Evolutionary conservation across 495 filamentous ascomycete genomes (phyloP).

Genomic region (Copromyces sp.): DNA sequence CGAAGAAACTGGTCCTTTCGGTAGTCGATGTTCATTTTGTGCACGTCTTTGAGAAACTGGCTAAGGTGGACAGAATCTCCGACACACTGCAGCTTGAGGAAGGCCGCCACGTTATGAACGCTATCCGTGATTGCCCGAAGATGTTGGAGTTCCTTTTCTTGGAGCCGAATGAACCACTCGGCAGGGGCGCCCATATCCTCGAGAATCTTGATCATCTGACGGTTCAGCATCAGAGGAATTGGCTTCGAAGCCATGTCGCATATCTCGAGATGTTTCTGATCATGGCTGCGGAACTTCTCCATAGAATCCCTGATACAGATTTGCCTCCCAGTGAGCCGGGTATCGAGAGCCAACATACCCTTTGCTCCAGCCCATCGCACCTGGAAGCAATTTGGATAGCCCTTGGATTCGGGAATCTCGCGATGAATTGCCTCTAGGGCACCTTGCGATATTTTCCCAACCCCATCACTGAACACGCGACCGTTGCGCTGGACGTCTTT

Average conservation of each 20-base stretch:
- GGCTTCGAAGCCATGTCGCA: slow-evolving; percentile 57
- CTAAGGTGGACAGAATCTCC: slow-evolving; percentile 45
- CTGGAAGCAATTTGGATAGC: slow-evolving; percentile 55
- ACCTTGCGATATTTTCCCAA: slow-evolving; percentile 56
- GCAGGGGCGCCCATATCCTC: slow-evolving; percentile 54
- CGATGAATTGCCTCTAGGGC: slow-evolving; percentile 45
- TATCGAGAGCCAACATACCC: slow-evolving; percentile 62
- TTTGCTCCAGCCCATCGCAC: slow-evolving; percentile 63
- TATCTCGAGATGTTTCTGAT: slow-evolving; percentile 54
- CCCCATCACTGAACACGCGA: slow-evolving; percentile 68
- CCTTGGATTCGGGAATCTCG: slow-evolving; percentile 29
- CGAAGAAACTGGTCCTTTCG: slow-evolving; percentile 55
- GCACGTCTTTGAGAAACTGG: slow-evolving; percentile 45
- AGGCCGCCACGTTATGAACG: slow-evolving; percentile 48
- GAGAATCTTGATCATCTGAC: slow-evolving; percentile 70
- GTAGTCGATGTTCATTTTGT: slow-evolving; percentile 48
- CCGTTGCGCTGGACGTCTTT: slow-evolving; percentile 30
- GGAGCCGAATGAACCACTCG: slow-evolving; percentile 50
- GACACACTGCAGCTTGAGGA: slow-evolving; percentile 47
- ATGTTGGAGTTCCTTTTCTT: slow-evolving; percentile 43
- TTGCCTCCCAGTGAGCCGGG: slow-evolving; percentile 38
- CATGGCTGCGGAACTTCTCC: slow-evolving; percentile 59
- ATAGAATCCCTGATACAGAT: slow-evolving; percentile 60
- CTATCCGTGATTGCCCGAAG: slow-evolving; percentile 46
- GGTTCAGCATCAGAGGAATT: slow-evolving; percentile 60